Evolutionary conservation across 2,329 filamentous ascomycete species (phyloP).

Genomic region (Apiospora aurea): DNA sequence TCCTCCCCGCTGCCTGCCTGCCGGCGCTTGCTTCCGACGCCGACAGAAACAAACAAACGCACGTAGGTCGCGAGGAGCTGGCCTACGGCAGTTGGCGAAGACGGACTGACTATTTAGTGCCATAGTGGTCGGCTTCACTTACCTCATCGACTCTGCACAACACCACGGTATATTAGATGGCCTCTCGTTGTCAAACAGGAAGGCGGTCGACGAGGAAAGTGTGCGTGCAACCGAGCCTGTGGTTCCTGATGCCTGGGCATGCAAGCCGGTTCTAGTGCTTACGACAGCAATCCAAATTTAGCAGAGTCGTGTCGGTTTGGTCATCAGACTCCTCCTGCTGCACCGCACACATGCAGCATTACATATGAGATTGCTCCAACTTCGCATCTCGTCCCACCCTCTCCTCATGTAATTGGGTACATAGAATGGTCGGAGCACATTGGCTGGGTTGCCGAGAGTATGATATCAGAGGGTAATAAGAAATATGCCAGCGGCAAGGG

Average conservation of each 20-base stretch:
- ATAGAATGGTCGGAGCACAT: neutral
- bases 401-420: neutral
- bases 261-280: neutral
- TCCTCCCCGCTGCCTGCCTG: neutral
- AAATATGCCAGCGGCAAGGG: neutral
- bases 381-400: neutral
- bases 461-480: slow-evolving; percentile 1
- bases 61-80: neutral
- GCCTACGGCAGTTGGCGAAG: neutral
- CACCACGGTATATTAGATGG: neutral
- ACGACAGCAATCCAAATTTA: slow-evolving; percentile 14
- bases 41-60: neutral
- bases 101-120: neutral
- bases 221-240: neutral
- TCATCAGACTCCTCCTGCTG: neutral
- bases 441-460: neutral
- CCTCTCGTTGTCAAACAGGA: neutral
- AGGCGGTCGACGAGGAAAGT: neutral
- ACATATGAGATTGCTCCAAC: neutral
- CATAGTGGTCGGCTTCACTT: neutral
- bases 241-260: neutral
- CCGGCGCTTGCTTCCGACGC: slow-evolving; percentile 2
- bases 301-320: slow-evolving; percentile 7
- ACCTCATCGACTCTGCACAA: neutral
- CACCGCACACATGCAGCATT: slow-evolving; percentile 11